These are phyloP conservation scores for Parasarocladium wereldwijsianum DNA, from an alignment of 2,329 filamentous ascomycete species.

Conservation along the genomic window DNA sequence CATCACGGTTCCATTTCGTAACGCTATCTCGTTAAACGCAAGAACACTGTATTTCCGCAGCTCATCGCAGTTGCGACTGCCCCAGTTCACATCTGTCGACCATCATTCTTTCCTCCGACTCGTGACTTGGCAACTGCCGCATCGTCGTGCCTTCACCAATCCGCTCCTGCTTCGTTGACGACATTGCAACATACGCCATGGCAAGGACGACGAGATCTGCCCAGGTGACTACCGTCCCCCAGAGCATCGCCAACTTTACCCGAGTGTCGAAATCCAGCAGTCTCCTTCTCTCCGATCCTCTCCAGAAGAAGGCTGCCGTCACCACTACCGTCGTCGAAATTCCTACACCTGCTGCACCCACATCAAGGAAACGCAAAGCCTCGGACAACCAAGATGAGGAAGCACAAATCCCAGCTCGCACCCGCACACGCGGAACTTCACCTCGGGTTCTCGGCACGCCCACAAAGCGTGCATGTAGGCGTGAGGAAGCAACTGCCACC, in stretches of 20 bases:
- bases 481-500: constrained; percentile 10
- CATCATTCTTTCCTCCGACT: too few species aligned
- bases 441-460: constrained; percentile 16
- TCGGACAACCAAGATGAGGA: constrained; percentile 12
- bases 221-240: constrained; percentile 5
- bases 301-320: constrained; percentile 19
- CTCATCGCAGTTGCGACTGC: too few species aligned
- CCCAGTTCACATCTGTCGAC: too few species aligned
- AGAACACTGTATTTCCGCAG: too few species aligned
- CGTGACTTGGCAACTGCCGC: too few species aligned
- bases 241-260: constrained; percentile 27
- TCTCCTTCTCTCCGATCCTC: constrained; percentile 9
- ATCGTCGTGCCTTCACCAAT: too few species aligned
- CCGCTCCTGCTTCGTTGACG: too few species aligned
- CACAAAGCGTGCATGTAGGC: constrained; percentile 15
- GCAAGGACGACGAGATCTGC: constrained; percentile 48
- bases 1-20: too few species aligned
- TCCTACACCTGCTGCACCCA: constrained; percentile 10
- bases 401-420: constrained; percentile 10
- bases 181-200: constrained; percentile 32
- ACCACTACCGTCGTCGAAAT: constrained; percentile 13
- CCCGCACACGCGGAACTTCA: constrained; percentile 16
- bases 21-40: too few species aligned
- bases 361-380: constrained; percentile 24
- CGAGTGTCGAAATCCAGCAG: constrained; percentile 29